Percentiles rank a stretch among this genome's conserved stretches.
Conservation (phyloP, 345 rosid genomes). For the Citrus unshiu region DNA sequence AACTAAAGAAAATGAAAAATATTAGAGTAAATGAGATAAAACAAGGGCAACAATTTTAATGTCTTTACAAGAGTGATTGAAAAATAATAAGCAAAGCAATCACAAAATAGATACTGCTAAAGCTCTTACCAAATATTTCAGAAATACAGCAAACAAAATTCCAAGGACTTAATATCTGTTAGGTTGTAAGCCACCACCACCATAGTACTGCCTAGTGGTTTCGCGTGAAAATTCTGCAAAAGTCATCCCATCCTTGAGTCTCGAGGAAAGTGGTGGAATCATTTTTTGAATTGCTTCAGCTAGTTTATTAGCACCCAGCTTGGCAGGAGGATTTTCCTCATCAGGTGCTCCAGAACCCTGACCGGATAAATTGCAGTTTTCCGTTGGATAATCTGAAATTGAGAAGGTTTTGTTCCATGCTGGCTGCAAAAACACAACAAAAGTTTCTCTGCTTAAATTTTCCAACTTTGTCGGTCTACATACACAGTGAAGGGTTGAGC, state of each 20-base stretch:
- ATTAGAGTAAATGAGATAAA: not conserved
- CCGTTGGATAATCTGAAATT: conserved; percentile 34
- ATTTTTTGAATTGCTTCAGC: conserved; percentile 33
- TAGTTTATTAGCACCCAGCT: conserved; percentile 24
- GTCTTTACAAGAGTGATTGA: not conserved
- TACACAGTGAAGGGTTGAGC: conserved; percentile 79
- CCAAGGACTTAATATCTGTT: conserved; percentile 30
- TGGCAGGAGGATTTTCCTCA: conserved; percentile 12
- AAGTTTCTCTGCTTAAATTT: conserved; percentile 69
- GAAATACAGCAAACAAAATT: not conserved
- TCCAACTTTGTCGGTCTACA: conserved; percentile 51
- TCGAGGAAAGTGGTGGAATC: conserved; percentile 67
- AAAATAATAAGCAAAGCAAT: not conserved
- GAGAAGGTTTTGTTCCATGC: conserved; percentile 75
- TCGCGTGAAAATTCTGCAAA: conserved; percentile 83
- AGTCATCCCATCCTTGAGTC: conserved; percentile 85
- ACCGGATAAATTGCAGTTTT: conserved; percentile 17
- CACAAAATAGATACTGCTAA: not conserved
- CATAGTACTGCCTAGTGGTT: conserved; percentile 84
- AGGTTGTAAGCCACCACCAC: conserved; percentile 80
- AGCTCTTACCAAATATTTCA: not conserved
- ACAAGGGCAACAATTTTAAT: not conserved
- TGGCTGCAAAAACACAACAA: conserved; percentile 80
- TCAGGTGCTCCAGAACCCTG: conserved; percentile 16
- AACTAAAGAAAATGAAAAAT: not conserved